phyloP scores from a whole-genome alignment of 495 filamentous ascomycete species.

The Endocarpon pusillum region DNA sequence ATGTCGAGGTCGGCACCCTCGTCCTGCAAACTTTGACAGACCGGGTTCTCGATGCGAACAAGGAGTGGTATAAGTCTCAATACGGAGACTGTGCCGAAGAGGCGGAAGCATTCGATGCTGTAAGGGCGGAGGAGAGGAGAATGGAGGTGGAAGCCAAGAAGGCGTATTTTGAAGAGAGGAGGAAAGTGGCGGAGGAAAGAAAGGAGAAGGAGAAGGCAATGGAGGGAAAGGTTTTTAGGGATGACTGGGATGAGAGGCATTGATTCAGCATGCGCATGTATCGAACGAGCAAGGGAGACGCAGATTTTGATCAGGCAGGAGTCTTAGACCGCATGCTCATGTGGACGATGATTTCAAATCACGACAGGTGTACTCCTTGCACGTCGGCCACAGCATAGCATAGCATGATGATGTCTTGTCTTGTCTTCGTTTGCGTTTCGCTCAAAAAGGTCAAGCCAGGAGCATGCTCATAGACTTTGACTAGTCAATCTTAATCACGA shows the following conservation, averaged over 20 bases:
- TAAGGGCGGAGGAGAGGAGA: constrained; percentile 16
- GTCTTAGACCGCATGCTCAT: no score
- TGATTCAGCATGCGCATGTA: constrained; percentile 5
- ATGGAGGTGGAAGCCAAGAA: constrained; percentile 11
- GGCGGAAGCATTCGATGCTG: constrained; percentile 20
- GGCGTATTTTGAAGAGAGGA: constrained; percentile 18
- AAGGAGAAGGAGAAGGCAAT: constrained; percentile 16
- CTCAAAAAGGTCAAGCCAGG: no score
- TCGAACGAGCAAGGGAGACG: no score
- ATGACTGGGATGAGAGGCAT: constrained; percentile 17
- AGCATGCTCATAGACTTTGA: no score
- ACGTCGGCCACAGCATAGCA: no score
- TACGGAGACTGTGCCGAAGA: constrained; percentile 26
- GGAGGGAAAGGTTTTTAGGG: constrained; percentile 26
- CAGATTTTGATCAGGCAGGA: no score
- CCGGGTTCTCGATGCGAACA: constrained; percentile 31
- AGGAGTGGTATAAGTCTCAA: constrained; percentile 29
- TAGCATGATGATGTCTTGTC: no score
- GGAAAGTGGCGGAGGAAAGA: constrained; percentile 16
- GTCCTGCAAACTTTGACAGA: constrained; percentile 28
- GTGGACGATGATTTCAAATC: no score
- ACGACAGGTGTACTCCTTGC: no score
- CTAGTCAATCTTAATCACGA: no score
- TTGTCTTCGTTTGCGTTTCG: no score
- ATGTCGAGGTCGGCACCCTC: constrained; percentile 27